These are phyloP conservation scores for Tetrastigma voinierianum DNA, from an alignment of 164 flowering plant genomes.

Conservation along the genomic window DNA sequence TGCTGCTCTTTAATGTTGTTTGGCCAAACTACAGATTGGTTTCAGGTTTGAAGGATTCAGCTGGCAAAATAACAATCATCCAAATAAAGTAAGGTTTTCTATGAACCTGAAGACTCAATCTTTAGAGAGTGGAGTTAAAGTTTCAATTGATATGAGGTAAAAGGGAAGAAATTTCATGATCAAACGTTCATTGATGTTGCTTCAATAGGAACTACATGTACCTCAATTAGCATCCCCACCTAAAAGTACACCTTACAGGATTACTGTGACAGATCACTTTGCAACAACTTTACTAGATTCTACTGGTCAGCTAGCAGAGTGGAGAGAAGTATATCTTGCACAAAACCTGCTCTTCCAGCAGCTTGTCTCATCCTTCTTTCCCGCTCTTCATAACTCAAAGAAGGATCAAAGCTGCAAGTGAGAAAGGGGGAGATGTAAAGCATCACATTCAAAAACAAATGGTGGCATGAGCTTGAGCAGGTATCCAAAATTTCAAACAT, in stretches of 20 bases:
- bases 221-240: constrained; percentile 13
- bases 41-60: neutral
- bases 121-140: neutral
- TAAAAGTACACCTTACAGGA: constrained; percentile 15
- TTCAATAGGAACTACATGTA: neutral
- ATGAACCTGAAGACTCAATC: constrained; percentile 13
- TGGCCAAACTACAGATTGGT: too few relatives aligned
- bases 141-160: constrained; percentile 11
- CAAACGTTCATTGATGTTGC: constrained; percentile 2
- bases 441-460: neutral
- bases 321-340: constrained; percentile 71
- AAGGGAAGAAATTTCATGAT: constrained; percentile 10
- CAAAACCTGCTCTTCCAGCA: constrained; percentile 64
- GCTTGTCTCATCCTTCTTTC: constrained; percentile 67
- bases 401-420: constrained; percentile 64
- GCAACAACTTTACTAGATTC: constrained; percentile 17
- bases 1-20: too few relatives aligned
- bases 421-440: neutral
- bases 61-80: neutral
- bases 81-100: neutral
- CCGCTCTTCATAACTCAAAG: constrained; percentile 72
- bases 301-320: constrained; percentile 49
- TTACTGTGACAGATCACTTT: constrained; percentile 4
- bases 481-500: too few relatives aligned
- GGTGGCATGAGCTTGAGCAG: too few relatives aligned